Evolutionary conservation across 345 rosid genomes (phyloP), one percentile per base, ranked within the genome.

Genomic region (Theobroma cacao): DNA sequence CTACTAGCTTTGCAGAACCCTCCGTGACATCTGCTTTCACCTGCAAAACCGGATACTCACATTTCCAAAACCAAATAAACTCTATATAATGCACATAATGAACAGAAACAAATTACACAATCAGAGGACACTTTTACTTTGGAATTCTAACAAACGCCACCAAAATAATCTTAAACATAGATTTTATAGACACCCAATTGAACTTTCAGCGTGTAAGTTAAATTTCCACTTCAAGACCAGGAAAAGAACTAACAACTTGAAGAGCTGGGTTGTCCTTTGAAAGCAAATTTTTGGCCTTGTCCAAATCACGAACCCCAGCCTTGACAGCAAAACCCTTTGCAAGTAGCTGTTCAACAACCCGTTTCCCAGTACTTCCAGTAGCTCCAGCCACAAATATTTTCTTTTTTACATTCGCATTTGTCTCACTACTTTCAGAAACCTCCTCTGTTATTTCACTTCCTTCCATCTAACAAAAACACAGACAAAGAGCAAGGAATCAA

Each of bases 361-460:
- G 85, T 77, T 95, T 93, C 34, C 98, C 98, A 1, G 94, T 91
- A 75, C 86, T 87, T 7, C 98, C 98, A 0, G 97, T 88, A 0
- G 98, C 98, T 78, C 98, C 98, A 3, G 97, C 98, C 40, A 95
- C 98, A 76, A 95, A 91, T 13, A 93, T 85, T 50, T 85, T 95
- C 89, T 88, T 89, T 84, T 75, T 82, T 47, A 2, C 28, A 22
- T 67, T 68, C 52, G 33, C 84, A 56, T 55, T 82, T 1, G 41
- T 76, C 47, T 56, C 81, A 2, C 68, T 30, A 2, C 36, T 78
- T 75, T 81, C 82, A 13, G 79, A 43, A 26, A 80, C 81, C 50
- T 84, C 87, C 75, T 85, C 87, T 40, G 83, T 83, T 2, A 86
- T 82, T 76, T 87, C 93, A 48, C 84, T 83, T 22, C 56, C 88